Percentiles rank a stretch among this genome's conserved stretches.
phyloP scores from a whole-genome alignment of 106 monocot species.

The Chionographis japonica region DNA sequence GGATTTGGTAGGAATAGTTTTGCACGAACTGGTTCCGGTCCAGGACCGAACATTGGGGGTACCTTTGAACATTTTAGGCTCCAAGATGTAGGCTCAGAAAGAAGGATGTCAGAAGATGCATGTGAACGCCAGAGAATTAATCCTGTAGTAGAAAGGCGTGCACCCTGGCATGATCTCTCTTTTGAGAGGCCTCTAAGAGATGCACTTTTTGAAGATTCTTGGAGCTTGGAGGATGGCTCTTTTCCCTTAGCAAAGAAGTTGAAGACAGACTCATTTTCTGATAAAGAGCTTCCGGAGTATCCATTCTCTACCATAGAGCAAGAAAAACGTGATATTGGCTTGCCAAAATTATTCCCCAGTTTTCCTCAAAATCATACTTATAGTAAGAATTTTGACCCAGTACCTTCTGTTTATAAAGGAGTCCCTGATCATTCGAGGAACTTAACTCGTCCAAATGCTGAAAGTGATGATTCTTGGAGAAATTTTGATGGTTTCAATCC shows the following conservation, averaged over 20 bases:
- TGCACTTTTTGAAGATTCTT: slow-evolving; percentile 40
- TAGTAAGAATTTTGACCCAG: slow-evolving; percentile 23
- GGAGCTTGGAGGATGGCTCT: slow-evolving; percentile 35
- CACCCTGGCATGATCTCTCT: slow-evolving; percentile 33
- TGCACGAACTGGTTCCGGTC: slow-evolving; percentile 13
- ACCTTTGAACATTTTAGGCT: slow-evolving; percentile 35
- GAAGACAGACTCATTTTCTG: slow-evolving; percentile 38
- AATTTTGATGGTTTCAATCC: slow-evolving; percentile 24
- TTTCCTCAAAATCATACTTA: slow-evolving; percentile 29
- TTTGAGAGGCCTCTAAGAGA: slow-evolving; percentile 42
- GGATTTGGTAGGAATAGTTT: slow-evolving; percentile 25
- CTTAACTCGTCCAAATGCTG: slow-evolving; percentile 20
- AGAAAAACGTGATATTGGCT: slow-evolving; percentile 23
- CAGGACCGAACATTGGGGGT: slow-evolving; percentile 12
- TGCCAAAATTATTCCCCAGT: slow-evolving; percentile 23
- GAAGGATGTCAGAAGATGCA: slow-evolving; percentile 32
- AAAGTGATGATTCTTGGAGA: slow-evolving; percentile 44
- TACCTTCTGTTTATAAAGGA: slow-evolving; percentile 33
- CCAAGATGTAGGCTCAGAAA: slow-evolving; percentile 30
- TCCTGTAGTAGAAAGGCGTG: slow-evolving; percentile 38
- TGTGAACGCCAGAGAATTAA: slow-evolving; percentile 38
- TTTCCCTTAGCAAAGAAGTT: slow-evolving; percentile 59
- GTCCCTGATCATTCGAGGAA: slow-evolving; percentile 24
- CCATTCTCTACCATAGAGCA: slow-evolving; percentile 55
- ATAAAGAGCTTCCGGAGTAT: slow-evolving; percentile 89